Evolutionary conservation across 139 green algal species (phyloP), one percentile per base, ranked within the genome.

Genomic region (Penium margaritaceum): DNA sequence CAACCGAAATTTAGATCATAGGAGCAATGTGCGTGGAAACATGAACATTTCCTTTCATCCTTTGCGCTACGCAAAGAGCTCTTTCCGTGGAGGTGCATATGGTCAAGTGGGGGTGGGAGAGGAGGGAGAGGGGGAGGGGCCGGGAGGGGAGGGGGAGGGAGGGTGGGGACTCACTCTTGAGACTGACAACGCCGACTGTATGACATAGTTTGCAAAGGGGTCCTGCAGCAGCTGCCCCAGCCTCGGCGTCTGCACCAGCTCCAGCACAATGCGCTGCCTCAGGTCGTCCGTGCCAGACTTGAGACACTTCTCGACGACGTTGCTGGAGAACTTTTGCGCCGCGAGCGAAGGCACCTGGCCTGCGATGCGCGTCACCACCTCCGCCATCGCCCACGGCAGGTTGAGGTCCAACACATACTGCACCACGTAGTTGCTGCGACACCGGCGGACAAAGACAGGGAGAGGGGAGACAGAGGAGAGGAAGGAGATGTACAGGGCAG

Each of bases 251-350:
- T 63, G 17, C 41, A 92, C 84, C 1, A 99, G 68, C 86, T 99
- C 94, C 12, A 76, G 70, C 6, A 99, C 84, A 32, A 97, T 88
- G 12, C 63, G 71, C 64, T 94, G 85, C 17, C 91, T 83, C 69
- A 83, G 74, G 69, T 89, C 76, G 32, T 92, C 85, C 17, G 81
- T 82, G 19, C 54, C 57, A 9, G 96, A 87, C 88, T 99, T 99
- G 14, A 99, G 84, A 85, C 91, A 97, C 85, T 95, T 95, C 83
- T 99, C 94, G 19, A 97, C 93, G 33, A 98, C 92, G 77, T 98
- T 98, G 71, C 85, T 92, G 57, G 75, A 89, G 84, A 98, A 98
- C 88, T 98, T 99, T 78, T 99, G 94, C 69, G 90, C 88, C 53
- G 86, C 83, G 55, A 99, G 67, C 91, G 84, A 17, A 85, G 67